Base-by-base conservation (phyloP, 306 rosid species). In the Calophaca sinica region DNA sequence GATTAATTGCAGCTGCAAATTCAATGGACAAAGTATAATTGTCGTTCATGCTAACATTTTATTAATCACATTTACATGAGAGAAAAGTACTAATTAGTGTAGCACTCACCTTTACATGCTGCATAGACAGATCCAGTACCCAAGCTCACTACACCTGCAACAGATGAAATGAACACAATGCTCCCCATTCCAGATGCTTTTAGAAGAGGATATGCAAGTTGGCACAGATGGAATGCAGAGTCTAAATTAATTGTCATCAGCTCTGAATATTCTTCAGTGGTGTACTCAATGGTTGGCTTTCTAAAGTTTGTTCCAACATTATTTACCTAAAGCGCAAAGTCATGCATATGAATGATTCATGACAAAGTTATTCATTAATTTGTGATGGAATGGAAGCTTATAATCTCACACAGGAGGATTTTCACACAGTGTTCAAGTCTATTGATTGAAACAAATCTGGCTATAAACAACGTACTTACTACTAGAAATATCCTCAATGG, bases 161-260 rank as follows among this genome's bases (percentile, higher is more conserved):
- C 94, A 13, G 97, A 91, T 14, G 98, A 91, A 72, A 91, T 68
- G 81, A 91, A 91, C 93, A 94, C 96, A 65, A 94, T 49, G 90
- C 93, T 90, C 67, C 98, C 98, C 9, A 3, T 76, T 63, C 84
- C 94, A 4, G 97, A 94, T 10, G 87, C 89, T 87, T 84, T 90
- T 13, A 94, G 84, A 84, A 90, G 93, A 84, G 98, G 90, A 84
- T 94, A 62, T 5, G 86, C 78, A 45, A 94, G 82, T 87, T 91
- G 97, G 74, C 89, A 78, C 4, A 91, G 51, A 68, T 91, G 88
- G 82, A 83, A 94, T 1, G 81, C 59, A 9, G 97, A 90, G 31
- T 94, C 97, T 2, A 91, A 85, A 84, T 94, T 94, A 64, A 89
- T 66, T 51, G 80, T 31, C 86, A 86, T 85, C 46, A 94, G 0